phyloP scores from a whole-genome alignment of 371 early-diverging fungal species.

The Haplosporangium sp. region DNA sequence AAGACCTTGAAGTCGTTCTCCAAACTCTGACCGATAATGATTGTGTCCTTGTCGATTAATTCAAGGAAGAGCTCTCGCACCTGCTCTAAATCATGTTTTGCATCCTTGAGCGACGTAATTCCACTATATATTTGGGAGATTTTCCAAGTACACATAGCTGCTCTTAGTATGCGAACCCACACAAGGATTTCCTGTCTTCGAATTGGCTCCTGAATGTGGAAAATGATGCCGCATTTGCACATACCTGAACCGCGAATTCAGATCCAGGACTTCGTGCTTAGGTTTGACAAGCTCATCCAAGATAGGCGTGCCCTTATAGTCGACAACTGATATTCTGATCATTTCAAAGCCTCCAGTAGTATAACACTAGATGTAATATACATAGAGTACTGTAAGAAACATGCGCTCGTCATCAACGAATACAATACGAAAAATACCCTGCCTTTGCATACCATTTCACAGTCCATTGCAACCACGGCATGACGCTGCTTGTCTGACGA shows the following conservation, averaged over 20 bases:
- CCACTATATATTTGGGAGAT: constrained; percentile 53
- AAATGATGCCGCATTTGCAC: background rate
- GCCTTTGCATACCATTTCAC: constrained; percentile 59
- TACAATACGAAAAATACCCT: too few relatives aligned
- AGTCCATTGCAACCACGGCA: constrained; percentile 51
- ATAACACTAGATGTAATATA: constrained; percentile 18
- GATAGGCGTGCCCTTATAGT: constrained; percentile 56
- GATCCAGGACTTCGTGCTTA: constrained; percentile 61
- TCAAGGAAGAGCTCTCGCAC: constrained; percentile 59
- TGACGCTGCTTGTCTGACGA: constrained; percentile 4
- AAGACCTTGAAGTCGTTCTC: constrained; percentile 54
- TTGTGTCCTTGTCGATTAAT: constrained; percentile 24
- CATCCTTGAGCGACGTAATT: constrained; percentile 62
- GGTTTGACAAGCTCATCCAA: constrained; percentile 69
- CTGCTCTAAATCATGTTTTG: constrained; percentile 56
- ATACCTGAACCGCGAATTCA: constrained; percentile 62
- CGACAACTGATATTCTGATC: constrained; percentile 65
- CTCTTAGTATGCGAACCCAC: background rate
- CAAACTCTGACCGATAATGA: constrained; percentile 58
- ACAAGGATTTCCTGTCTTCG: background rate
- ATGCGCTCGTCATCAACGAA: too few relatives aligned
- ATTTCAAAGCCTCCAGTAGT: constrained; percentile 64
- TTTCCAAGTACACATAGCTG: background rate
- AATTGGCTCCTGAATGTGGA: background rate
- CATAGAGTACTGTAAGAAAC: background rate